Percentiles rank a stretch among this genome's conserved stretches.
Evolutionary conservation across 2,329 filamentous ascomycete species (phyloP).

Genomic region (Falciphora oryzae): DNA sequence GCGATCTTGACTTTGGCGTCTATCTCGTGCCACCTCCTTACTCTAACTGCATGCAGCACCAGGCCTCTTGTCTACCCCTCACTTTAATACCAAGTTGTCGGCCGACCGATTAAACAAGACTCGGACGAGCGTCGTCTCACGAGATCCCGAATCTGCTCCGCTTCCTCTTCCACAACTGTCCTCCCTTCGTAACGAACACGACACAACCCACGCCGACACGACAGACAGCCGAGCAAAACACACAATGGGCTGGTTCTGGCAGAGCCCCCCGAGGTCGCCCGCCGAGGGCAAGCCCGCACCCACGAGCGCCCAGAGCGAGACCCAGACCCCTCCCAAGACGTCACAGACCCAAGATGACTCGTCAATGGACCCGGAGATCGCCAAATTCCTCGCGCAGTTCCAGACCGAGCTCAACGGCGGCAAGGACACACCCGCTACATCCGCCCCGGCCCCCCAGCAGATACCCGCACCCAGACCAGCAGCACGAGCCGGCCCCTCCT

Average conservation of each 20-base stretch:
- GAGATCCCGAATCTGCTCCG: neutral
- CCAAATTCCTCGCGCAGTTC: conserved; percentile 47
- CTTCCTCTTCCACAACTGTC: neutral
- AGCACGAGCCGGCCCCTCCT: conserved; percentile 14
- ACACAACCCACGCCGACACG: neutral
- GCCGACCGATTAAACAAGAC: neutral
- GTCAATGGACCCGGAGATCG: conserved; percentile 43
- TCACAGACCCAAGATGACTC: conserved; percentile 11
- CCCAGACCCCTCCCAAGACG: conserved; percentile 1
- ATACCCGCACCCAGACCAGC: conserved; percentile 18
- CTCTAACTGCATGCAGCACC: neutral
- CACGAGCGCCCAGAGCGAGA: conserved; percentile 7
- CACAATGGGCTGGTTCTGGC: conserved; percentile 60
- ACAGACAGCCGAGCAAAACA: neutral
- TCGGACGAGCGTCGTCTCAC: neutral
- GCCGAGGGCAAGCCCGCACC: conserved; percentile 10
- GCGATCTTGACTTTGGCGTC: neutral
- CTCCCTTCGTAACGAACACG: neutral
- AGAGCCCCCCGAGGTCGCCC: conserved; percentile 30
- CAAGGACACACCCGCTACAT: neutral
- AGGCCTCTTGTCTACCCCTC: neutral
- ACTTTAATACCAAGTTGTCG: neutral
- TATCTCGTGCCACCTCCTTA: neutral
- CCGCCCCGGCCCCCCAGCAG: conserved; percentile 13
- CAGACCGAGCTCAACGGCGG: conserved; percentile 25